phyloP scores from a whole-genome alignment of 495 filamentous ascomycete genomes.

The Talaromyces thailandensis region DNA sequence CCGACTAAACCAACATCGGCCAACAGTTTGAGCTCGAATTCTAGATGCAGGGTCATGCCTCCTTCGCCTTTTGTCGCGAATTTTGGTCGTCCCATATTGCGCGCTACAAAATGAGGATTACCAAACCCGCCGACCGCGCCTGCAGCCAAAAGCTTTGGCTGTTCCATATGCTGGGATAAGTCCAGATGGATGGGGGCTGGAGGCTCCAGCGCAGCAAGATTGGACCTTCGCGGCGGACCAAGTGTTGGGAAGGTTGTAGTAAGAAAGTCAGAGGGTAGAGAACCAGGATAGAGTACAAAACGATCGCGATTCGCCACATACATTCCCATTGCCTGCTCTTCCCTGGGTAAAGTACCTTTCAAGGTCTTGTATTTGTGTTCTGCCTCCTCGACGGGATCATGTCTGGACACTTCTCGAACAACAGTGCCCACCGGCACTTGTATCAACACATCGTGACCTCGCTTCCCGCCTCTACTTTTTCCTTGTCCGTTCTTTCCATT shows the following conservation, averaged over 20 bases:
- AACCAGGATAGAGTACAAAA: constrained; percentile 78
- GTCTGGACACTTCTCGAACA: constrained; percentile 67
- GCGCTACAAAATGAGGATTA: constrained; percentile 84
- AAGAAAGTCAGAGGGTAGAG: constrained; percentile 57
- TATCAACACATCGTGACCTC: constrained; percentile 80
- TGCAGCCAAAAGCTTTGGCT: constrained; percentile 80
- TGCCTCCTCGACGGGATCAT: constrained; percentile 69
- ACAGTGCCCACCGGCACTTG: constrained; percentile 91
- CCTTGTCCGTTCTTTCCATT: constrained; percentile 81
- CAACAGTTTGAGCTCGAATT: constrained; percentile 88
- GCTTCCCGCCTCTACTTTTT: constrained; percentile 65
- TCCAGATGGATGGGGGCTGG: constrained; percentile 69
- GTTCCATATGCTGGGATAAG: constrained; percentile 68
- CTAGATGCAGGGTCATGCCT: constrained; percentile 66
- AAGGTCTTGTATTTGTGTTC: constrained; percentile 18
- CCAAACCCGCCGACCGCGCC: constrained; percentile 85
- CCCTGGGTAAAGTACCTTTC: constrained; percentile 19
- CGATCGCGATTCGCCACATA: constrained; percentile 45
- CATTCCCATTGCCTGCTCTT: constrained; percentile 22
- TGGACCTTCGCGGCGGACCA: constrained; percentile 45
- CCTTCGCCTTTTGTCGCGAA: constrained; percentile 82
- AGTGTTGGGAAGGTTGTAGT: constrained; percentile 50
- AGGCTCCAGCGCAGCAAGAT: constrained; percentile 53
- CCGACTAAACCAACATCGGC: constrained; percentile 93
- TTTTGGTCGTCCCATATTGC: constrained; percentile 58